Base-by-base conservation (phyloP, 78 protist species). In the Dictyostelium brefeldianum region DNA sequence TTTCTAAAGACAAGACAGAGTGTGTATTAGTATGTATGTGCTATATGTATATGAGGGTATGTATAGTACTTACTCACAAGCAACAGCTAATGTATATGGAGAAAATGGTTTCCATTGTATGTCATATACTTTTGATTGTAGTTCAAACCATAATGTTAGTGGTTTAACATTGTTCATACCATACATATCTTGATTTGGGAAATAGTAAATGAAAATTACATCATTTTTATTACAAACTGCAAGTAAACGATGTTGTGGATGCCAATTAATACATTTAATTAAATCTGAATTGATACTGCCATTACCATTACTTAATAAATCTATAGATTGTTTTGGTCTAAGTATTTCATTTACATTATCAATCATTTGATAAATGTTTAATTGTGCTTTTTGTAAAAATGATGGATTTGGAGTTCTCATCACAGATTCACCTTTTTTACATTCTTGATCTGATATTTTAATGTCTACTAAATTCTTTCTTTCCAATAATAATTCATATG, bases 401-500 rank as follows among this genome's bases (percentile, higher is more conserved):
- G 81, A 48, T 18, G 62, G 81, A 25, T 75, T 47, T n/a, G 81
- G 91, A 22, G 81, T 48, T 59, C 18, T 84, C 74, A 84, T 46
- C 6, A 36, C 77, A 3, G 20, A 43, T 47, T 78, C 53, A 41
- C 78, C 12, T 31, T 27, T 41, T 74, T 31, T 84, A 20, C 22
- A 69, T 47, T 84, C 83, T 11, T 74, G 77, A 7, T 54, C 69
- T 27, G 41, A 15, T 59, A 84, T 31, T 36, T 54, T 74, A 4
- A 84, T 15, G 57, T 84, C 91, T 2, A 31, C 64, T 71, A 84
- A 74, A 46, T 74, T 50, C 53, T 74, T 56, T 41, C 62, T 84
- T 41, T 87, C 92, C 77, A 87, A 77, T 77, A 56, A 71, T 62
- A 87, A 48, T 18, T 87, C 92, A 77, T 87, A 87, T 17, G 92